Conservation (phyloP, 2,329 filamentous ascomycete species). For the Neonectria hederae region DNA sequence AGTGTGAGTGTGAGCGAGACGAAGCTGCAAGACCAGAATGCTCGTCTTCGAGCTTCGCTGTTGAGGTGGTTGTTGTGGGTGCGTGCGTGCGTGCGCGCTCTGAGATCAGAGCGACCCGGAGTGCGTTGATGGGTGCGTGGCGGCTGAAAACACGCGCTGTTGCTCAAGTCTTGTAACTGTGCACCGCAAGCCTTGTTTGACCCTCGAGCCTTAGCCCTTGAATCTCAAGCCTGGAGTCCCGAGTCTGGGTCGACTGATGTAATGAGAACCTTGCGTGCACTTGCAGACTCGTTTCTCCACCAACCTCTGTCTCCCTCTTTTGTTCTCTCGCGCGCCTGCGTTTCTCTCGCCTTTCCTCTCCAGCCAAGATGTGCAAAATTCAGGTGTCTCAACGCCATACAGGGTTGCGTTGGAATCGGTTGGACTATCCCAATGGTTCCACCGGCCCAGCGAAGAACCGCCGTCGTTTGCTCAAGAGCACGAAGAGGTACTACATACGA, state of each 20-base stretch:
- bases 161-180: constrained; percentile 8
- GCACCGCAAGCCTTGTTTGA: neutral
- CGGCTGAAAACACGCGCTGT: constrained; percentile 4
- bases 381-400: constrained; percentile 30
- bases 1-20: neutral
- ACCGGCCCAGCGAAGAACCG: constrained; percentile 29
- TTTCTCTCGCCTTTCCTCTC: constrained; percentile 17
- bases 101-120: constrained; percentile 10
- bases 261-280: constrained; percentile 36
- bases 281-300: constrained; percentile 37
- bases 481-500: constrained; percentile 47
- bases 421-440: constrained; percentile 38
- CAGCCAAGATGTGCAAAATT: constrained; percentile 26
- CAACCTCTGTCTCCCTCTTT: constrained; percentile 12
- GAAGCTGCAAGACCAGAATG: constrained; percentile 6
- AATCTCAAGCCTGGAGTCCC: constrained; percentile 12
- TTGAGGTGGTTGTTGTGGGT: neutral
- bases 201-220: constrained; percentile 6
- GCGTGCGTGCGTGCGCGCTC: neutral
- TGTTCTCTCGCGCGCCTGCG: constrained; percentile 1
- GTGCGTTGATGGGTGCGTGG: neutral
- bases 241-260: constrained; percentile 4
- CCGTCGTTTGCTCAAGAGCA: constrained; percentile 27
- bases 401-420: constrained; percentile 27
- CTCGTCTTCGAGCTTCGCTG: constrained; percentile 9